Evolutionary conservation across 108 stramenopile genomes (phyloP), one percentile per base, ranked within the genome.

Genomic region (Cylindrotheca closterium): DNA sequence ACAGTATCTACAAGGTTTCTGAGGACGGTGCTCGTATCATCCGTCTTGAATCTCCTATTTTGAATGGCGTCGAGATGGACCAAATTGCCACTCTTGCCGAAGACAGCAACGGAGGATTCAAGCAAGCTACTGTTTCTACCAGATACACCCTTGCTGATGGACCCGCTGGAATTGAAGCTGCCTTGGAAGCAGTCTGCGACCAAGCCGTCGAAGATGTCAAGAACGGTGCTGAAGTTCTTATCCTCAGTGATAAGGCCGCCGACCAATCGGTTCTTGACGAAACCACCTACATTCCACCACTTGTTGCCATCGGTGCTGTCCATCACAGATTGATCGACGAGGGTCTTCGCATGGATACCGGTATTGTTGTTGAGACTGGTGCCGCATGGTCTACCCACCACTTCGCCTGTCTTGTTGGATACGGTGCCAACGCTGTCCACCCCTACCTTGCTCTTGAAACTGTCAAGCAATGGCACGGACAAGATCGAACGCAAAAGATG

Each of bases 381-480:
- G 84, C 81, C 55, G 94, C 94, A 0, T 94, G 96, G 90, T 95
- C 95, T 47, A 95, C 92, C 32, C 95, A 96, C 68, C 93, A 97
- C 55, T 86, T 96, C 55, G 93, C 97, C n/a, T 85, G 88, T 51
- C 74, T 97, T 31, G 79, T 95, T n/a, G 95, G 95, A 51, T 98
- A 92, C 64, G 98, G 98, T 45, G 96, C 96, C 47, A 92, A 94
- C 67, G 96, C 94, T 25, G 93, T 98, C 32, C 94, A 93, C 67
- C 98, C 98, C 1, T 96, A 93, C 82, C 76, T 97, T 52, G 96
- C 96, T 49, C 78, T 95, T 60, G 97, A 98, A 61, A 95, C 96
- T 48, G 87, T 96, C n/a, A 89, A 92, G 50, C 87, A 89, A 74
- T 94, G 93, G 93, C 80, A 89, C 57, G 76, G 71, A 37, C 58